Base-by-base conservation (phyloP, 768 basidiomycete species). In the Trametes gibbosa region DNA sequence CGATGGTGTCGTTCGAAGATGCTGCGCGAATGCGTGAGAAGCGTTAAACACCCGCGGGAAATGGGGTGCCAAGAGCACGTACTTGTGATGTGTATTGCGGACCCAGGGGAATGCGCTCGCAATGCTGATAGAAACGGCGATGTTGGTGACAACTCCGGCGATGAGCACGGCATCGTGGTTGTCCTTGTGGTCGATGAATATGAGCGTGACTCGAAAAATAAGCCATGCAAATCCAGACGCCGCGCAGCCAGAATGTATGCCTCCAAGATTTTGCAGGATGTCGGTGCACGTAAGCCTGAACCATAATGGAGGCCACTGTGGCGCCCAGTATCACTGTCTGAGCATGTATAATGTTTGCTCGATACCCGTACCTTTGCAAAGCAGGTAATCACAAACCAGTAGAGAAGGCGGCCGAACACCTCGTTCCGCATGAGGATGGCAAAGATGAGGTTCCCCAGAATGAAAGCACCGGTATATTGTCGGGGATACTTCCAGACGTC, bases 341-440 rank as follows among this genome's bases (percentile, higher is more conserved):
- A 23, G 21, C 40, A 27, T 39, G 25, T 4, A 12, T 39, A n/a
- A 2, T 2, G 19, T 14, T 17, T 8, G 32, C 8, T 1, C 2
- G 7, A 45, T 10, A 7, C 16, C 54, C 66, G 39, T 53, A 74
- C 75, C 75, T 75, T 77, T 5, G 74, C 74, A 49, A 77, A 77
- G 40, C 68, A 66, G 16, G 58, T 71, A 56, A 73, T 79, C 27
- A 72, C 66, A 24, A 73, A 37, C 27, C 72, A 53, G 64, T 77
- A 79, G 9, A 77, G 62, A 13, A 71, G 19, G 2, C 77, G 76
- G 5, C 74, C 69, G 51, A 79, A 78, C 25, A 77, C 64, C 58
- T 79, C 77, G 59, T 78, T 78, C 6, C 77, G 75, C 66, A 77
- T 72, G 49, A 79, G 70, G 60, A 79, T 73, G 21, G 76, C 76